Conservation (phyloP, 345 rosid species). For the Corchorus capsularis region DNA sequence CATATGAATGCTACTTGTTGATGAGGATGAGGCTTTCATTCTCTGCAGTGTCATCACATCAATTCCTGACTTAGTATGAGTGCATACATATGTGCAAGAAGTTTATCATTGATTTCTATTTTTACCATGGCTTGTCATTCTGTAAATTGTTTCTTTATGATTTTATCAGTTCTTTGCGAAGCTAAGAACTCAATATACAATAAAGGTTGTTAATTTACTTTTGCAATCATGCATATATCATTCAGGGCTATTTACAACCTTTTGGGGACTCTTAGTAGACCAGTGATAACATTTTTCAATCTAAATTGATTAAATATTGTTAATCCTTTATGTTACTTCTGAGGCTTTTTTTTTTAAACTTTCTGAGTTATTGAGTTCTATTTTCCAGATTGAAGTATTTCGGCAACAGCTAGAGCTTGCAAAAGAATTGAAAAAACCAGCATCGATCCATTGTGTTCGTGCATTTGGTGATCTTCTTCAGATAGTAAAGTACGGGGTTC, state of each 20-base stretch:
- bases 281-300: background rate
- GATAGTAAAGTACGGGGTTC: constrained; percentile 58
- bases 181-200: background rate
- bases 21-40: background rate
- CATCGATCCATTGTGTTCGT: constrained; percentile 84
- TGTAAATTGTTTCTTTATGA: background rate
- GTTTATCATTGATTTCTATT: background rate
- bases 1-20: background rate
- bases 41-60: background rate
- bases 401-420: constrained; percentile 84
- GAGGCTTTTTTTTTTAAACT: background rate
- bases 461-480: constrained; percentile 87
- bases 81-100: background rate
- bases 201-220: background rate
- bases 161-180: background rate
- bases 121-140: background rate
- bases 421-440: constrained; percentile 76
- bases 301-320: background rate
- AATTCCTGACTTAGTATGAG: background rate
- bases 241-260: background rate
- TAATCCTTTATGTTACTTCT: background rate
- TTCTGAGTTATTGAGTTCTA: background rate
- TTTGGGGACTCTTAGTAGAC: background rate
- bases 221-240: background rate
- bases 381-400: constrained; percentile 63